Percentiles rank a stretch among this genome's conserved stretches.
Evolutionary conservation across 148 eudicot species (phyloP).

Genomic region (Silene latifolia): DNA sequence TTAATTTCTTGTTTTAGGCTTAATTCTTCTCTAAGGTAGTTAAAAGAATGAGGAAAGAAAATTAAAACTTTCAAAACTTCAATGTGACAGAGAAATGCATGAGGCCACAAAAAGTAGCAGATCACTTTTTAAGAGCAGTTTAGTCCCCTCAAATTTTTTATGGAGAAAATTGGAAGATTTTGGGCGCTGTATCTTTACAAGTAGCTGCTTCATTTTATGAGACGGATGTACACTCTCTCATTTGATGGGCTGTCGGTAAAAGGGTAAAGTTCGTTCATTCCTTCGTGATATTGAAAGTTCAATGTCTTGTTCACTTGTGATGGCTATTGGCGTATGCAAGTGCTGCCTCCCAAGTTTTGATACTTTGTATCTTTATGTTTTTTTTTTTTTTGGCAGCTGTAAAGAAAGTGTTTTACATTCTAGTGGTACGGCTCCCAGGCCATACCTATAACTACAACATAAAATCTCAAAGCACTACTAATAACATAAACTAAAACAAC

Average conservation of each 20-base stretch:
- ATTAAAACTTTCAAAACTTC: not conserved
- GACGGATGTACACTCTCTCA: no score
- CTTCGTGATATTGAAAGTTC: not conserved
- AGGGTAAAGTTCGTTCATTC: not conserved
- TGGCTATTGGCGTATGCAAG: not conserved
- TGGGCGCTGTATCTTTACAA: not conserved
- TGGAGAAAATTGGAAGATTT: not conserved
- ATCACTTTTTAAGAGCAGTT: not conserved
- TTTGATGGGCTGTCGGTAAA: not conserved
- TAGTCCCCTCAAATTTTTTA: not conserved
- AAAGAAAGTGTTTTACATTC: no score
- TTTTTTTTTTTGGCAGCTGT: no score
- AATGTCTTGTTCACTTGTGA: no score
- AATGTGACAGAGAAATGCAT: not conserved
- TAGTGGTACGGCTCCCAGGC: no score
- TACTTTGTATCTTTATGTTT: no score
- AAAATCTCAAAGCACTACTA: no score
- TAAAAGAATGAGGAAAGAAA: not conserved
- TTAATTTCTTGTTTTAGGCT: not conserved
- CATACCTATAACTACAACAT: no score
- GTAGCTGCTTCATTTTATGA: constrained; percentile 3
- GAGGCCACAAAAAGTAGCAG: constrained; percentile 5
- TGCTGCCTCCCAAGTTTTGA: no score
- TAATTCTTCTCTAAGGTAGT: not conserved
- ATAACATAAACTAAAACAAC: no score